Evolutionary conservation across 2,329 filamentous ascomycete species (phyloP).

Genomic region (Trichoderma aggressivum): DNA sequence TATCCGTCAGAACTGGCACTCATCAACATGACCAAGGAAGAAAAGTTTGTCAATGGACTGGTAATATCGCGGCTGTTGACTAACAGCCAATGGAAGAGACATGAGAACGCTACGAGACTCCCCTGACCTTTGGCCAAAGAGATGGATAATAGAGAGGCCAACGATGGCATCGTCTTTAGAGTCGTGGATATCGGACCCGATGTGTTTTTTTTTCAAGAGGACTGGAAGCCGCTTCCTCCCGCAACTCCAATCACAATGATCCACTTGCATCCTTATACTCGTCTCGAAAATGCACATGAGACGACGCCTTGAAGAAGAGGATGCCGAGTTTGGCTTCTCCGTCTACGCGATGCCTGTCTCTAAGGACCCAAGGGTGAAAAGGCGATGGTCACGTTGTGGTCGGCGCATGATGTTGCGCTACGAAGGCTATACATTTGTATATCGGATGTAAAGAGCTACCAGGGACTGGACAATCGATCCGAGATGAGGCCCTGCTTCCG

Average conservation of each 20-base stretch:
- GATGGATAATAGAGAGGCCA: constrained; percentile 9
- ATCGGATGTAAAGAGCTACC: no score
- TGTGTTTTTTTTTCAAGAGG: constrained; percentile 22
- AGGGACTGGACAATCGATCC: no score
- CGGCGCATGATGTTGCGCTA: no score
- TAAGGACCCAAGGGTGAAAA: no score
- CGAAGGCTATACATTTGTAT: no score
- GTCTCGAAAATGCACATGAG: background rate
- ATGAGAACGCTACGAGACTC: constrained; percentile 37
- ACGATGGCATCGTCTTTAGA: constrained; percentile 30
- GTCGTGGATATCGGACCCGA: constrained; percentile 36
- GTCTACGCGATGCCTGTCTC: no score
- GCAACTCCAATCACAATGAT: constrained; percentile 34
- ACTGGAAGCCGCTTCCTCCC: constrained; percentile 34
- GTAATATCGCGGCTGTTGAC: constrained; percentile 37
- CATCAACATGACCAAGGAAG: constrained; percentile 21
- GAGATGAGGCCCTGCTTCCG: no score
- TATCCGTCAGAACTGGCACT: constrained; percentile 27
- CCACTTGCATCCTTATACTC: background rate
- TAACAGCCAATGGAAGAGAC: constrained; percentile 31
- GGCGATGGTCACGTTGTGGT: no score
- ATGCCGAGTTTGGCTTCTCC: background rate
- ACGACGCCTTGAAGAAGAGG: background rate
- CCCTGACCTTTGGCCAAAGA: constrained; percentile 32
- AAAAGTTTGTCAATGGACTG: constrained; percentile 29